Percentiles rank a stretch among this genome's conserved stretches.
Evolutionary conservation across 2,329 filamentous ascomycete genomes (phyloP).

Genomic region (Pestalotiopsis sp.): DNA sequence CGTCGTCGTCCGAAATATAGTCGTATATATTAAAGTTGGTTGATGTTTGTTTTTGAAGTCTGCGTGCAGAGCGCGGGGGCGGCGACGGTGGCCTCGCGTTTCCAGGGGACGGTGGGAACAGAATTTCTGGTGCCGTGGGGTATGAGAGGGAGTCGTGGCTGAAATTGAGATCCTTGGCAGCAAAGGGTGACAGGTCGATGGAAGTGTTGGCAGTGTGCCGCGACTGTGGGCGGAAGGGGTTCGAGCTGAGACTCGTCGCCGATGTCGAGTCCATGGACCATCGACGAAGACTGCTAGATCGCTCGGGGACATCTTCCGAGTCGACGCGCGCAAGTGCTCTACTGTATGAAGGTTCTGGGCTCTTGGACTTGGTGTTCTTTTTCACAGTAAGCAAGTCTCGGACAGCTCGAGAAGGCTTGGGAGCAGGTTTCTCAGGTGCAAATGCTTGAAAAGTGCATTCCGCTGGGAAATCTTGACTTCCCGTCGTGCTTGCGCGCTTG

Average conservation of each 20-base stretch:
- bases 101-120: background rate
- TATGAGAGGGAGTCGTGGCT: conserved; percentile 14
- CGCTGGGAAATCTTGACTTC: background rate
- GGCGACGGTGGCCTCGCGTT: background rate
- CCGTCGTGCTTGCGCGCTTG: background rate
- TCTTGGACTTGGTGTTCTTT: conserved; percentile 23
- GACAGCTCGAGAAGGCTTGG: conserved; percentile 12
- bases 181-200: conserved; percentile 37
- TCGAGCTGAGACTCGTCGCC: conserved; percentile 43
- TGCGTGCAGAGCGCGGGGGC: background rate
- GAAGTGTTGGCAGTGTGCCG: conserved; percentile 49
- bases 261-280: conserved; percentile 47
- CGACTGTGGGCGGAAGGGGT: conserved; percentile 42
- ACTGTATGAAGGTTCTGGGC: conserved; percentile 24
- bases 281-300: conserved; percentile 39
- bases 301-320: conserved; percentile 38
- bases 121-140: background rate
- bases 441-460: conserved; percentile 4
- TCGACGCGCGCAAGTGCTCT: conserved; percentile 33
- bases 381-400: conserved; percentile 14
- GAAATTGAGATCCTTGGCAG: conserved; percentile 16
- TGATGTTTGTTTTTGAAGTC: background rate
- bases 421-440: conserved; percentile 5
- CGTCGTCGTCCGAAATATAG: conserved; percentile 15
- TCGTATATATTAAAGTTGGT: conserved; percentile 13